A percentile compares a stretch with the other conserved stretches of the same genome.
Conservation (phyloP, 306 rosid genomes). For the Acacia acuminata region DNA sequence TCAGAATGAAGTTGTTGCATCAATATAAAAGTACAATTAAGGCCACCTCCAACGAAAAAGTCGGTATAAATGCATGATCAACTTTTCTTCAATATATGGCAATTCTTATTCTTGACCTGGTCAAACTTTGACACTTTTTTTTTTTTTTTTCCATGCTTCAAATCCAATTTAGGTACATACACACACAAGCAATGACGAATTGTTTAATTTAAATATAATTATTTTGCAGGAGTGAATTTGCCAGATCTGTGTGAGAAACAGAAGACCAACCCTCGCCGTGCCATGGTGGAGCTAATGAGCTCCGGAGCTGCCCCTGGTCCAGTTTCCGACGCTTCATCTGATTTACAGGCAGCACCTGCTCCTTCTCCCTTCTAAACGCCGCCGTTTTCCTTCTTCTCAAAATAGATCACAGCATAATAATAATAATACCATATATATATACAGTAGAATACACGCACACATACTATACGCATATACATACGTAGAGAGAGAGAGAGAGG, state of each 20-base stretch:
- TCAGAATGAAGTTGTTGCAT: not conserved
- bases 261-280: constrained; percentile 63
- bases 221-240: constrained; percentile 63
- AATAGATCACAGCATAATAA: not conserved
- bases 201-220: not conserved
- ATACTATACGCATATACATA: not conserved
- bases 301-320: constrained; percentile 71
- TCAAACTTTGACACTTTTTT: not conserved
- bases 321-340: constrained; percentile 13
- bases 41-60: not conserved
- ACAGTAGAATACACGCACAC: too few relatives aligned
- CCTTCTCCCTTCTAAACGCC: constrained; percentile 39
- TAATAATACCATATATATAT: not conserved
- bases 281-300: constrained; percentile 65
- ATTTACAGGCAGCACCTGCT: constrained; percentile 27
- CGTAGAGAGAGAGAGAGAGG: too few relatives aligned
- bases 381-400: not conserved
- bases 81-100: constrained; percentile 11
- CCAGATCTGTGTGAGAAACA: constrained; percentile 64
- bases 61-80: not conserved
- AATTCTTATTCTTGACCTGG: constrained; percentile 15
- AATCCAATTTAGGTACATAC: not conserved
- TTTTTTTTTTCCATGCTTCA: not conserved
- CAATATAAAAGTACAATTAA: not conserved
- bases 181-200: not conserved